Percentiles rank a stretch among this genome's conserved stretches.
Conservation (phyloP, 2,329 filamentous ascomycete species). For the Diaporthe sp. region DNA sequence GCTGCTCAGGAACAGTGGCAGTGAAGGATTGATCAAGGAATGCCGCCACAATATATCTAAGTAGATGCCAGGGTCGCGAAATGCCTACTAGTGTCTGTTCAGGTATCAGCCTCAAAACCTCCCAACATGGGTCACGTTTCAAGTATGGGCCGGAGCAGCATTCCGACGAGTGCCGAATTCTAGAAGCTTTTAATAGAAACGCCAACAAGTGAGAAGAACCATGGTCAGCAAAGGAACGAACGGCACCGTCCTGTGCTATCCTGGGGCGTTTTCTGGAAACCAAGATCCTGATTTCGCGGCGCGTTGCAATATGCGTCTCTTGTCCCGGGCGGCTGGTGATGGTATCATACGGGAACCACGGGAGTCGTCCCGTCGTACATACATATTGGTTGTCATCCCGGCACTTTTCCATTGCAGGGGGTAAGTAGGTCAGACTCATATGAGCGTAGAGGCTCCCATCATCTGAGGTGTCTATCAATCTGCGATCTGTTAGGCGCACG, state of each 20-base stretch:
- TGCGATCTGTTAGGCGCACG: constrained; percentile 10
- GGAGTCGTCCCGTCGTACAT: constrained; percentile 17
- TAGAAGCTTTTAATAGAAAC: constrained; percentile 1
- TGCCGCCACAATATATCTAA: background rate
- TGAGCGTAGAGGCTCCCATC: background rate
- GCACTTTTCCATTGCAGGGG: background rate
- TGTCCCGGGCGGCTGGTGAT: constrained; percentile 19
- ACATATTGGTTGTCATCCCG: background rate
- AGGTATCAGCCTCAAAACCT: background rate
- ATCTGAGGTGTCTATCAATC: background rate
- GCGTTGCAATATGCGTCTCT: constrained; percentile 15
- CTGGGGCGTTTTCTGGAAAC: background rate
- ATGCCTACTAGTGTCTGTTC: background rate
- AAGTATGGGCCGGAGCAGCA: background rate
- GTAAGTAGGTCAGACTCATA: background rate
- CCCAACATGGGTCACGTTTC: constrained; percentile 10
- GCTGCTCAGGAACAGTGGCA: background rate
- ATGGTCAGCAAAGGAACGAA: background rate
- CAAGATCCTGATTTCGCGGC: background rate
- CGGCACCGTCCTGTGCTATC: background rate
- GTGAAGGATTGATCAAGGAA: background rate
- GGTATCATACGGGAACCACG: background rate
- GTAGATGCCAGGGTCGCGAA: too few relatives aligned
- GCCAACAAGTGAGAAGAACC: background rate
- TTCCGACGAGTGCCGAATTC: constrained; percentile 4